A percentile compares a stretch with the other conserved stretches of the same genome.
phyloP scores from a whole-genome alignment of 2,329 filamentous ascomycete genomes.

The Colletotrichum kahawae region DNA sequence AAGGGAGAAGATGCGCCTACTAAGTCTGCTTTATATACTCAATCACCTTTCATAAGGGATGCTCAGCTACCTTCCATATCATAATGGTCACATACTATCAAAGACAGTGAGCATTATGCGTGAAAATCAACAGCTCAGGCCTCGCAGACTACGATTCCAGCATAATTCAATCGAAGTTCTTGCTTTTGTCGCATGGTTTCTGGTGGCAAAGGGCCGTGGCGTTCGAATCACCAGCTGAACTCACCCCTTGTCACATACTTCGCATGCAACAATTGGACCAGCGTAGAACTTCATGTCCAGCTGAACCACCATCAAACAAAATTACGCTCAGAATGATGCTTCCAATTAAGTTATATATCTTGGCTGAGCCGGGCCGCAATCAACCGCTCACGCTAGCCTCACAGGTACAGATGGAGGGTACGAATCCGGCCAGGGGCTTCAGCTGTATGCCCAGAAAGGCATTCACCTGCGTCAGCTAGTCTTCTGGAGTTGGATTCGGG shows the following conservation, averaged over 20 bases:
- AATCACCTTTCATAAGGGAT: neutral
- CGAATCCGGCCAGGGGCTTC: neutral
- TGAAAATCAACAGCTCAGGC: neutral
- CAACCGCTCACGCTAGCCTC: neutral
- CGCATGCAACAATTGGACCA: neutral
- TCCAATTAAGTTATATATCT: neutral
- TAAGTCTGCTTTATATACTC: neutral
- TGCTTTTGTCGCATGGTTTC: neutral
- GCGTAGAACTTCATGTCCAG: rapidly evolving
- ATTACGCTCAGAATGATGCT: neutral
- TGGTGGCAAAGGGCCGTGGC: neutral
- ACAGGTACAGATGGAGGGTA: neutral
- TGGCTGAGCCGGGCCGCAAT: neutral
- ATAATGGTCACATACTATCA: no score
- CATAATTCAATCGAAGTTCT: rapidly evolving
- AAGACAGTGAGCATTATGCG: neutral
- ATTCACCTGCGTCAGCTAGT: neutral
- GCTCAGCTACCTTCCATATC: neutral
- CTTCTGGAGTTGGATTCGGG: neutral
- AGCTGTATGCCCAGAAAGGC: neutral
- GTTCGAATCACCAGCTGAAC: neutral
- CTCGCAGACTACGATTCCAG: neutral
- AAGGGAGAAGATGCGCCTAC: neutral
- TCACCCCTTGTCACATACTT: neutral
- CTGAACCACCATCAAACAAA: neutral